Evolutionary conservation across 257 asterid species (phyloP), one percentile per base, ranked within the genome.

Genomic region (Cordia subcordata): DNA sequence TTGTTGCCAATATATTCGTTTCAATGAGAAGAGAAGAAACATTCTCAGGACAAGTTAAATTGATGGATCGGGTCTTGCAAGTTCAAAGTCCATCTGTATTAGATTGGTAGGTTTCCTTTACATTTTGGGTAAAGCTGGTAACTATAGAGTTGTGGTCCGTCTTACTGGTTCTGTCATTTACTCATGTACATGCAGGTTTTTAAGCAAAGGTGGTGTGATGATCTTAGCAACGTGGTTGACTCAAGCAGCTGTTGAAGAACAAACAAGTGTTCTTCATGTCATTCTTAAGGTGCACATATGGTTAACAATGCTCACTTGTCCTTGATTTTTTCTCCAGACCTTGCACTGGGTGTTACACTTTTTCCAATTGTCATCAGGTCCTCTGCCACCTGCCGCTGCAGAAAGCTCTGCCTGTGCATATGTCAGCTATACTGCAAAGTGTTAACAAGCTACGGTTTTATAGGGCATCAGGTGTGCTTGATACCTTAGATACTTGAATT

Each of bases 351-450:
- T 67, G 70, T 54, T 15, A 58, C 35, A 10, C 49, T 61, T 45
- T 61, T 17, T 58, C 68, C 62, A 70, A 55, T 59, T 62, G 57
- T 66, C 63, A 62, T 67, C 80, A 93, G 99, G 85, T 85, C 67
- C 88, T 93, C 20, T 81, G 89, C 77, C 83, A 83, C 79, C 76
- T 93, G 84, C 99, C 99, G 5, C 66, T 93, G 59, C 80, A 74
- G 71, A 85, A 85, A 79, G 97, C 97, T 67, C 81, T 72, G 56
- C 92, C 96, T 32, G 92, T 70, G 57, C 99, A 93, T 53, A 83
- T 89, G 96, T 93, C 99, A 56, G 97, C 95, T 62, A 75, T 93
- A 67, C 78, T 93, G 74, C 97, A 93, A 65, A 85, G 96, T 72
- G 97, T 93, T 51, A 85, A 87, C 74, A 79, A 74, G 67, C 85